Evolutionary conservation across 2,329 filamentous ascomycete species (phyloP), one percentile per base, ranked within the genome.

Genomic region (Mycogone perniciosa): DNA sequence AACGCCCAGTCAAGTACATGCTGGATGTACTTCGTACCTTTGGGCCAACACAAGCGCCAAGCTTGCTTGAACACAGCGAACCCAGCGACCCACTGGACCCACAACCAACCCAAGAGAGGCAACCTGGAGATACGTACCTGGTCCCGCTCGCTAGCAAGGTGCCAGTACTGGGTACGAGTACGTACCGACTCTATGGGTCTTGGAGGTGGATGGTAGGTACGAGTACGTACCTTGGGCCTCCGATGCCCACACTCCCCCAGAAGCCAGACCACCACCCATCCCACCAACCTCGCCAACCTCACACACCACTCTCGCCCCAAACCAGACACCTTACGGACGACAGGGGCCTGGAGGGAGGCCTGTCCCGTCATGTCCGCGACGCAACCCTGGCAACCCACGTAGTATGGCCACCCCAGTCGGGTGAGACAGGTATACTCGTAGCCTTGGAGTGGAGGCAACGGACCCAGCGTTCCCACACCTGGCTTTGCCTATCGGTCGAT

Each of bases 371-470:
- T 51, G 46, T 44, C 51, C 51, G 51, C 51, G 54, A 54, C 51
- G 53, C 46, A 53, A 56, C 59, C 56, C 52, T 57, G 54, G 57
- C 56, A 56, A 57, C 57, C 60, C 59, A 55, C 57, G 57, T 56
- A 60, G 57, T 56, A 60, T 53, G 42, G 52, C 44, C 46, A 34
- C 43, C 53, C 60, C 59, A 64, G 67, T 71, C 66, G 71, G 74
- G 73, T 77, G 74, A 79, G 75, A 77, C 74, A 75, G 64, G 69
- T 69, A 70, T 69, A 68, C 70, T 20, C 20, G 20, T 20, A 20
- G 20, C 2, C 20, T 2, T 20, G 20, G 20, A 20, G 70, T 70
- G 69, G 68, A 67, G 63, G 64, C 60, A 59, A 59, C 58, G 43
- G 44, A 50, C 20, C 20, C 20, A 20, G 48, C 46, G 51, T 53